Evolutionary conservation across 2,329 filamentous ascomycete species (phyloP).

Genomic region (Esteya vermicola): DNA sequence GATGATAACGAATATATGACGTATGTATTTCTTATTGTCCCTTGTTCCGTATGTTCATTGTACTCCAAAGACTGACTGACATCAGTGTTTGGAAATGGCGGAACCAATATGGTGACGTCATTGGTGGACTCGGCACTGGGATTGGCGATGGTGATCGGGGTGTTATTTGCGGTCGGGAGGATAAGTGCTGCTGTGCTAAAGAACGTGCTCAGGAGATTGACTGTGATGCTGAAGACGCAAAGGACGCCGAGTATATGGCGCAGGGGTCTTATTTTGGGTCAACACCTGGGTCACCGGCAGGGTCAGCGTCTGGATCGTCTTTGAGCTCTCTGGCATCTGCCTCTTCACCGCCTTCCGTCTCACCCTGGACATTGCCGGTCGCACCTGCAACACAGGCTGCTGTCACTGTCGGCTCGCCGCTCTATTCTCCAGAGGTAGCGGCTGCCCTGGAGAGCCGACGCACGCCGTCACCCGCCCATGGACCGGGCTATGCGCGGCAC

Average conservation of each 20-base stretch:
- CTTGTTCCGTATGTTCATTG: not conserved
- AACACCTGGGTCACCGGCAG: conserved; percentile 1
- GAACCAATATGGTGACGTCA: conserved; percentile 66
- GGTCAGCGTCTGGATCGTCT: too few species aligned
- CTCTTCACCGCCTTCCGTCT: not conserved
- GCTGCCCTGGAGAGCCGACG: conserved; percentile 13
- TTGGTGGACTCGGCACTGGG: conserved; percentile 69
- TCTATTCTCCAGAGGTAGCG: conserved; percentile 10
- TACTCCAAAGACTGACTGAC: not conserved
- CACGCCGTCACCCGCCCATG: conserved; percentile 34
- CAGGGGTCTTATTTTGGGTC: conserved; percentile 1
- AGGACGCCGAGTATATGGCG: conserved; percentile 24
- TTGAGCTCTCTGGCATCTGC: conserved; percentile 2
- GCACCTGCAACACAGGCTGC: conserved; percentile 10
- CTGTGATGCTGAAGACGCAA: conserved; percentile 65
- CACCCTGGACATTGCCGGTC: conserved; percentile 8
- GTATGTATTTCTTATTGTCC: conserved; percentile 21
- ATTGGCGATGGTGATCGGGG: conserved; percentile 81
- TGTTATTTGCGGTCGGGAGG: conserved; percentile 71
- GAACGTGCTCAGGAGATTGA: conserved; percentile 75
- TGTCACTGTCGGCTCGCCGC: conserved; percentile 8
- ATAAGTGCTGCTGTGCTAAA: conserved; percentile 59
- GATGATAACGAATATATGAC: conserved; percentile 44
- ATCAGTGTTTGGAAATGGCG: conserved; percentile 76
- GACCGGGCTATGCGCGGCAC: conserved; percentile 68